phyloP scores from a whole-genome alignment of 2,329 filamentous ascomycete genomes.

The Rhynchosporium secalis region DNA sequence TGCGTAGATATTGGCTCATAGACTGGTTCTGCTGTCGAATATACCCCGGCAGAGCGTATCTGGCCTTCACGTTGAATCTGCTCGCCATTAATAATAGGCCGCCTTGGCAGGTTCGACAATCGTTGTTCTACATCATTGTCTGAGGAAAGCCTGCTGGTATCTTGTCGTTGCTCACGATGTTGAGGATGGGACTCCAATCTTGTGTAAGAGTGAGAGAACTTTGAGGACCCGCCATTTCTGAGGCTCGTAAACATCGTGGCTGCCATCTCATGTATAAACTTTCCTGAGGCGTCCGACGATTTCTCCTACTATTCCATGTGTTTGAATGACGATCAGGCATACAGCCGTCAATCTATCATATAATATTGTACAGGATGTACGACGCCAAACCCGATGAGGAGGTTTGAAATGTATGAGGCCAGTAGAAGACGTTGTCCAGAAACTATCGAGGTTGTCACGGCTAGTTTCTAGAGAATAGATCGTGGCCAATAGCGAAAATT shows the following conservation, averaged over 20 bases:
- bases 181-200: conserved; percentile 20
- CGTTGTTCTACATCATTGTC: conserved; percentile 16
- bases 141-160: conserved; percentile 19
- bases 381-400: not conserved
- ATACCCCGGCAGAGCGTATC: conserved; percentile 5
- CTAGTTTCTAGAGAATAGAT: conserved; percentile 7
- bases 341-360: not conserved
- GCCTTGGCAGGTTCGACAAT: conserved; percentile 17
- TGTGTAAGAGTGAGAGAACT: conserved; percentile 16
- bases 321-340: not conserved
- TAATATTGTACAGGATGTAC: not conserved
- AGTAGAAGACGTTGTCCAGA: conserved; percentile 1
- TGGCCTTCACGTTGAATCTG: conserved; percentile 10
- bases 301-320: not conserved
- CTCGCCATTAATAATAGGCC: conserved; percentile 25
- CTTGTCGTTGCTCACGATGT: not conserved
- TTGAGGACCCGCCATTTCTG: conserved; percentile 15
- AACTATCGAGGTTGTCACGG: conserved; percentile 8
- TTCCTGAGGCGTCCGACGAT: not conserved
- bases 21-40: conserved; percentile 15
- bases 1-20: conserved; percentile 18
- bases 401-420: conserved; percentile 1
- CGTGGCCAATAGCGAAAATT: conserved; percentile 10
- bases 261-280: conserved; percentile 20
- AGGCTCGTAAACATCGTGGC: conserved; percentile 18